phyloP scores from a whole-genome alignment of 805 yeast genomes.

The Scheffersomyces ergatensis region DNA sequence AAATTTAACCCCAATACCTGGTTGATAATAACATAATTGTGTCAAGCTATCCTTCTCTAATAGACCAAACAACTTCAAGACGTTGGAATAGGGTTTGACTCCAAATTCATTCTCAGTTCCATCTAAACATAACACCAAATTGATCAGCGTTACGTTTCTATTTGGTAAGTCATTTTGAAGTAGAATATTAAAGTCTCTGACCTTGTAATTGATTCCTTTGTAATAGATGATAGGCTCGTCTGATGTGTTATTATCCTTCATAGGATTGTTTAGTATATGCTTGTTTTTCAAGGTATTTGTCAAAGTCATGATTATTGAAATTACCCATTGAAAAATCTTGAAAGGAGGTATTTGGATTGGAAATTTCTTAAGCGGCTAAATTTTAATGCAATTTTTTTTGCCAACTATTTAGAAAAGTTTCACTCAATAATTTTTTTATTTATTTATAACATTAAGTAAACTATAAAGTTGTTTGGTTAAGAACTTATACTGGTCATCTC shows the following conservation, averaged over 20 bases:
- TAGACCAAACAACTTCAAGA: conserved; percentile 50
- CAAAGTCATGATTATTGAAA: neutral
- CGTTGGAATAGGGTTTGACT: conserved; percentile 51
- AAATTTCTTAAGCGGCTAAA: too few species aligned
- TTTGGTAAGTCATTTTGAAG: neutral
- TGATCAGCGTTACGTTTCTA: conserved; percentile 12
- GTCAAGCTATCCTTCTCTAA: conserved; percentile 41
- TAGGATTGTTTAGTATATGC: neutral
- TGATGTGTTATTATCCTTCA: neutral
- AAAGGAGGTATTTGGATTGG: too few species aligned
- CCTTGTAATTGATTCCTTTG: neutral
- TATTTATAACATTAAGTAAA: too few species aligned
- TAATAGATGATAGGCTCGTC: neutral
- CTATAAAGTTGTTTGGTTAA: too few species aligned
- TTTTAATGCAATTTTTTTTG: too few species aligned
- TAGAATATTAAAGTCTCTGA: neutral
- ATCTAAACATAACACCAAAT: conserved; percentile 57
- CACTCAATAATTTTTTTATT: too few species aligned
- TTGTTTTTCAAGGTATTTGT: neutral
- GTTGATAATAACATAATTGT: conserved; percentile 64
- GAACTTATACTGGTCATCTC: too few species aligned
- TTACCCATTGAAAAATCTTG: too few species aligned
- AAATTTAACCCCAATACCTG: conserved; percentile 61
- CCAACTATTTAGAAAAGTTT: too few species aligned
- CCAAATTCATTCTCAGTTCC: conserved; percentile 64